Evolutionary conservation across 1,139 yeast genomes (phyloP), one percentile per base, ranked within the genome.

Genomic region (Tardiomyces depauwii): DNA sequence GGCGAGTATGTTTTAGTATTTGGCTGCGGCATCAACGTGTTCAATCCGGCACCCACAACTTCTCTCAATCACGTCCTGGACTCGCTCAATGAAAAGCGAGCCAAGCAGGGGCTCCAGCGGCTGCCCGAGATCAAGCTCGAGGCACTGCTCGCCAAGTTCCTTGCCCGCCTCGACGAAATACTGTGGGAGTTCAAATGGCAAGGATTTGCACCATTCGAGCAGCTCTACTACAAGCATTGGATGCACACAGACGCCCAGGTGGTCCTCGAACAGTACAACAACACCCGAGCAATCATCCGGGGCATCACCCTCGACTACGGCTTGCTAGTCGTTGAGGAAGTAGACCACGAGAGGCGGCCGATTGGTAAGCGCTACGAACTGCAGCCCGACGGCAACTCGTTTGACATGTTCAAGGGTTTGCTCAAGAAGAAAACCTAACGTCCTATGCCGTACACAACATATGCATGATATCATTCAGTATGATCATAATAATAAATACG

Each of bases 351-450:
- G 18, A 71, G 71, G 39, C 58, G 55, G 18, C 66, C 68, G 13
- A 76, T 78, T 2, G 83, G 86, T 1, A 72, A 70, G 39, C 53
- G 46, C 40, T 79, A 74, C 54, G 83, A 86, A 55, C 67, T 93
- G 43, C 97, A 88, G 61, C 98, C 99, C 0, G 98, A 93, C 62
- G 98, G 98, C 0, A 93, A 93, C 62, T 86, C 96, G 2, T 93
- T 93, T 60, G 98, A 93, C 61, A 89, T 93, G 71, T 83, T 91
- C 68, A 83, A 77, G 56, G 97, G 98, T 0, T 69, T 93, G 52
- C 82, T 93, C n/a, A 84, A 87, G 49, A 79, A 75, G 55, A 68
- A 67, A 53, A 40, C 40, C 12, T 52, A 30, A 14, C 18, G 9
- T 1, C 2, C n/a, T 40, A 13, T 32, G n/a, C 14, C 33, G 12